Evolutionary conservation across 164 flowering plant species (phyloP), one percentile per base, ranked within the genome.

Genomic region (Vitis rupestris): DNA sequence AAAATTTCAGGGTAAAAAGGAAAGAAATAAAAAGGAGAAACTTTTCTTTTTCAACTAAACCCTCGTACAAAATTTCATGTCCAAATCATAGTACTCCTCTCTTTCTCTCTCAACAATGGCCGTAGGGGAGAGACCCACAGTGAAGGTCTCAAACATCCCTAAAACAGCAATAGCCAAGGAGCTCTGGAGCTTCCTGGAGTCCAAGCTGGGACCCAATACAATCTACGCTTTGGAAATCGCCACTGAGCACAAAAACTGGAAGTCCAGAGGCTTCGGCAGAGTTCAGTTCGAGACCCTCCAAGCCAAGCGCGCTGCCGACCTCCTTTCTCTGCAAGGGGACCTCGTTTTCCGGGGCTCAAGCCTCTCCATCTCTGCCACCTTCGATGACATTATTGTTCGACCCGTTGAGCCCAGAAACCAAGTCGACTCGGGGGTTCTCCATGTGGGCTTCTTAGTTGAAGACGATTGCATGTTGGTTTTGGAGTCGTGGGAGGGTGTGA

Each of bases 241-340:
- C 67, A 78, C 98, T 0, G 90, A 85, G n/a, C 87, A 70, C 62
- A 79, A 75, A 44, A 88, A 90, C 85, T 95, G 99, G 98, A 93
- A 86, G 65, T 85, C 97, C 15, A 83, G 85, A 37, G 97, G 93
- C 69, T 63, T 56, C 31, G 98, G 95, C 17, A 81, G 91, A 12
- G 97, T 93, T 51, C 99, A 95, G 68, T 93, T 95, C 80, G 78
- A 88, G n/a, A 72, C 85, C 69, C 75, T 80, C 9, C 77, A 79
- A 2, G 63, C 76, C 47, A 85, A 78, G 48, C 65, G 62, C 68
- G 53, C 58, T 8, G 90, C 88, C 10, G 54, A 14, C 4, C 31
- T 59, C 10, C 91, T 89, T 49, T 84, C 90, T 10, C 59, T 50
- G 4, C 63, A 74, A 7, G 67, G 82, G 48, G 69, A 67, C 11